Evolutionary conservation across 306 rosid genomes (phyloP).

Genomic region (Pyrus pyrifolia): DNA sequence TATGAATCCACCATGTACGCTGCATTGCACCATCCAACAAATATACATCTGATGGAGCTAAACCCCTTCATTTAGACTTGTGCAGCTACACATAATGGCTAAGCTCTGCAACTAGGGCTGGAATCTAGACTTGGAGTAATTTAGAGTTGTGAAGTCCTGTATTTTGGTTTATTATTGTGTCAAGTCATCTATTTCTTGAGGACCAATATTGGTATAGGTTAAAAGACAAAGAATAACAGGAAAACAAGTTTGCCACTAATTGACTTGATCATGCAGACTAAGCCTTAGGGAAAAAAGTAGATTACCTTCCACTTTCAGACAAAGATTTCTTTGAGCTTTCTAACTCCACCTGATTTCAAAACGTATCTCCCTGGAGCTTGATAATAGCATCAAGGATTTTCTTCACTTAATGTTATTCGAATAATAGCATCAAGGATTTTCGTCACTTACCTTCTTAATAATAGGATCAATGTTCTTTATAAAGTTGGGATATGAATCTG

Average conservation of each 20-base stretch:
- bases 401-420: too few species aligned
- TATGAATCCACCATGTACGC: neutral
- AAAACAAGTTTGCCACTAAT: neutral
- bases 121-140: too few species aligned
- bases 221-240: neutral
- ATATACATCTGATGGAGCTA: neutral
- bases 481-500: constrained; percentile 60
- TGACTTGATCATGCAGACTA: constrained; percentile 4
- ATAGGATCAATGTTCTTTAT: constrained; percentile 64
- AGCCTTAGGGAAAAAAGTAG: constrained; percentile 8
- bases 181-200: neutral
- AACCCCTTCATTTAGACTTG: neutral
- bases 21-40: neutral
- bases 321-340: constrained; percentile 60
- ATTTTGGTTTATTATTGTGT: too few species aligned
- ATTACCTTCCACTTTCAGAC: constrained; percentile 76
- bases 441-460: constrained; percentile 57
- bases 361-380: constrained; percentile 73
- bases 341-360: constrained; percentile 56
- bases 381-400: constrained; percentile 21
- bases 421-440: constrained; percentile 21
- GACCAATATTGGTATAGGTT: neutral
- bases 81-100: neutral
- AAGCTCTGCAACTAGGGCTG: neutral
- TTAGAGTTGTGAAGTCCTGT: too few species aligned